Conservation (phyloP, 371 early-diverging fungal species). For the Circinella minor region DNA sequence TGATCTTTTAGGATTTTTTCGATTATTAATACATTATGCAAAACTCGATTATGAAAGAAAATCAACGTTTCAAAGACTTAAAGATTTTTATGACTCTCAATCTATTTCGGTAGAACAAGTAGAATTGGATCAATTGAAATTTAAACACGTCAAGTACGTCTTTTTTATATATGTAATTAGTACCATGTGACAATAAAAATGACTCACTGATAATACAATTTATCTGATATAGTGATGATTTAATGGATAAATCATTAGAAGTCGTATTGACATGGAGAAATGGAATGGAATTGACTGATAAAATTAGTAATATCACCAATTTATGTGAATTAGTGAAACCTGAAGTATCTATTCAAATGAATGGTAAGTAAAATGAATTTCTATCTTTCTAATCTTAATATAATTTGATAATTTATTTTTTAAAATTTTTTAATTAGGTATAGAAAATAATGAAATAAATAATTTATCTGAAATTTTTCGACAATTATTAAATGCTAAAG, state of each 20-base stretch:
- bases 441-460: neutral
- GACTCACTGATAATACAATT: too few species aligned
- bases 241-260: neutral
- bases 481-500: conserved; percentile 4
- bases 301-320: neutral
- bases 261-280: neutral
- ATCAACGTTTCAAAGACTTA: conserved; percentile 22
- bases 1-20: conserved; percentile 38
- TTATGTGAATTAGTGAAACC: conserved; percentile 27
- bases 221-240: neutral
- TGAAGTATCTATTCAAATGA: neutral
- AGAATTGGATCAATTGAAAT: conserved; percentile 23
- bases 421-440: neutral
- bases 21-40: conserved; percentile 33
- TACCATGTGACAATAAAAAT: neutral
- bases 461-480: neutral
- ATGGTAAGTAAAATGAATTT: conserved; percentile 6
- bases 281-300: neutral
- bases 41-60: conserved; percentile 26
- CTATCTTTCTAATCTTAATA: neutral
- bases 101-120: conserved; percentile 18
- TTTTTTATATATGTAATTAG: neutral
- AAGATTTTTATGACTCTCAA: conserved; percentile 5
- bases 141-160: conserved; percentile 27
- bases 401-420: too few species aligned